Evolutionary conservation across 1,284 basidiomycete species (phyloP).

Genomic region (Puccinia polysora): DNA sequence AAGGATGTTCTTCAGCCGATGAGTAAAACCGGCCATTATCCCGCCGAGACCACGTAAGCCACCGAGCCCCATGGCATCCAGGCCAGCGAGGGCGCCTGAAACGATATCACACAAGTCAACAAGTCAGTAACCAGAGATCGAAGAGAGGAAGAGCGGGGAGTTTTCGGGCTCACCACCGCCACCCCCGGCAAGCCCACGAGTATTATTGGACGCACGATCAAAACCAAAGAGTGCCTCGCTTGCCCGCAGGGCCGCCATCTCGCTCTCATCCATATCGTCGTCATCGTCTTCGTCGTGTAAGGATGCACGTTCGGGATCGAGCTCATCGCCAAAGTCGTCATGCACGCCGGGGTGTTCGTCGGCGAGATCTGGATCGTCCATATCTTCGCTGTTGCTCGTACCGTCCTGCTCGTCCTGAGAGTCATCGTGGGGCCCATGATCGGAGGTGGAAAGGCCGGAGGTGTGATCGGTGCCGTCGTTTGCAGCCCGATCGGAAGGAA

Average conservation of each 20-base stretch:
- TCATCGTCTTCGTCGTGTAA: constrained; percentile 43
- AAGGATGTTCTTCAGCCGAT: constrained; percentile 80
- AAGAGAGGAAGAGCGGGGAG: constrained; percentile 25
- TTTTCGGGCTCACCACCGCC: constrained; percentile 42
- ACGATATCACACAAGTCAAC: neutral
- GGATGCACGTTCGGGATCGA: constrained; percentile 41
- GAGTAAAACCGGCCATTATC: constrained; percentile 80
- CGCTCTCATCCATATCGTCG: constrained; percentile 43
- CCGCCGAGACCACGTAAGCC: constrained; percentile 64
- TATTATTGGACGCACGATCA: constrained; percentile 42
- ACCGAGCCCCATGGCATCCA: constrained; percentile 39
- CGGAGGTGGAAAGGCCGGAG: constrained; percentile 15
- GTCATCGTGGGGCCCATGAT: constrained; percentile 28
- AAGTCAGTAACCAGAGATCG: constrained; percentile 9
- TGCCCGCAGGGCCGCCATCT: constrained; percentile 40
- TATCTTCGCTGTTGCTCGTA: constrained; percentile 26
- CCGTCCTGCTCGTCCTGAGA: constrained; percentile 38
- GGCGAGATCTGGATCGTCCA: constrained; percentile 27
- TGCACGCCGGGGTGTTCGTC: constrained; percentile 29
- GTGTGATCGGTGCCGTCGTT: constrained; percentile 12
- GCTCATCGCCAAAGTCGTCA: constrained; percentile 40
- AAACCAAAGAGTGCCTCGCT: constrained; percentile 42
- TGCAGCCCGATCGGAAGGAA: constrained; percentile 23
- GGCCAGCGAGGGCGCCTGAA: constrained; percentile 26
- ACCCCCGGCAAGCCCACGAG: constrained; percentile 22